A percentile compares a stretch with the other conserved stretches of the same genome.
phyloP scores from a whole-genome alignment of 192 early-diverging fungal genomes.

The Obelidium mucronatum region DNA sequence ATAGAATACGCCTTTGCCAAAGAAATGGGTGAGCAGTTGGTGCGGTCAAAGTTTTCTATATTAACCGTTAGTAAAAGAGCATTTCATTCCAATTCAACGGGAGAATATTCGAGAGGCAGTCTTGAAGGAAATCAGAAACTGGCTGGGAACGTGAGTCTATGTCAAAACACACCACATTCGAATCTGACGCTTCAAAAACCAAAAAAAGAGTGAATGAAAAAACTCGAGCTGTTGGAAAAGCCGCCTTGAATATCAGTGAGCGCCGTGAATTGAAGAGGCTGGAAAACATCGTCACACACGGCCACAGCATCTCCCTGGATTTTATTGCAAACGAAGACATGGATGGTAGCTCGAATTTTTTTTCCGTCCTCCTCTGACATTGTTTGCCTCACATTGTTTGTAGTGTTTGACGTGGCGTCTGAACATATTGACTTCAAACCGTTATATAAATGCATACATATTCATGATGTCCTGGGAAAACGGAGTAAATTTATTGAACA shows the following conservation, averaged over 20 bases:
- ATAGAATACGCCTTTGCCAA: conserved; percentile 84
- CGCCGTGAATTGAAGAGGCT: conserved; percentile 15
- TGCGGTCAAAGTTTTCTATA: background rate
- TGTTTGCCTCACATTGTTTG: background rate
- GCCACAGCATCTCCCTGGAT: conserved; percentile 35
- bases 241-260: conserved; percentile 65
- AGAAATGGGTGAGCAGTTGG: conserved; percentile 56
- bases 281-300: conserved; percentile 18
- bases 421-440: conserved; percentile 91
- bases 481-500: conserved; percentile 82
- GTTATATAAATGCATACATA: conserved; percentile 95
- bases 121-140: conserved; percentile 86
- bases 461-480: conserved; percentile 92
- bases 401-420: conserved; percentile 63
- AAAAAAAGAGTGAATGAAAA: conserved; percentile 49
- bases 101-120: conserved; percentile 86
- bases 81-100: conserved; percentile 89
- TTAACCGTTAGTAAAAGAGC: conserved; percentile 56
- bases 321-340: conserved; percentile 29
- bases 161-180: background rate
- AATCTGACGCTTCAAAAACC: background rate
- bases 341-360: conserved; percentile 23
- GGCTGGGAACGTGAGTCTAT: conserved; percentile 77
- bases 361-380: background rate
- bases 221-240: conserved; percentile 80